Conservation (phyloP, 805 yeast species). For the Ogataea neopini region DNA sequence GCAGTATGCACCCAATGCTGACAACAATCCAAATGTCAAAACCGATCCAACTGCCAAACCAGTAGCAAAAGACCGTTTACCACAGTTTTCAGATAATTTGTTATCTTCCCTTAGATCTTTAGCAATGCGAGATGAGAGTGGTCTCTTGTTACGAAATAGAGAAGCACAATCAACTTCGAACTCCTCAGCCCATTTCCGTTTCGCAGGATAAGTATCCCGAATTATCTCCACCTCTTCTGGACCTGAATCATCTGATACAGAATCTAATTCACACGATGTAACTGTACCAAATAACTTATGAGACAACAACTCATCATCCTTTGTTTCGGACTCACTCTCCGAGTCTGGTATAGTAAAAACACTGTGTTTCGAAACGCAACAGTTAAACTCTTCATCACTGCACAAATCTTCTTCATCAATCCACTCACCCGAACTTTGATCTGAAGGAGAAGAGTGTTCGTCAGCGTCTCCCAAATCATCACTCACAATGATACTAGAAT, state of each 20-base stretch:
- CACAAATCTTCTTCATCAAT: background rate
- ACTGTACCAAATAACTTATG: background rate
- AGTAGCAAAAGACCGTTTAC: conserved; percentile 14
- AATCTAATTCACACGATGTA: background rate
- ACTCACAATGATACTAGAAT: background rate
- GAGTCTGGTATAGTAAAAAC: background rate
- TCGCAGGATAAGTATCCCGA: conserved; percentile 6
- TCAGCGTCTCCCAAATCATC: background rate
- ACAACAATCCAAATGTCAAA: conserved; percentile 27
- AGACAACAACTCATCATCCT: background rate
- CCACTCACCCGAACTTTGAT: background rate
- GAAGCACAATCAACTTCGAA: background rate
- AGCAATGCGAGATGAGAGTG: background rate
- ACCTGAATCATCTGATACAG: conserved; percentile 12
- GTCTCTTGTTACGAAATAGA: background rate
- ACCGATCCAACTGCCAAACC: conserved; percentile 26
- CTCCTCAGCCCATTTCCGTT: conserved; percentile 7
- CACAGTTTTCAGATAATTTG: background rate
- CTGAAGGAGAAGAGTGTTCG: background rate
- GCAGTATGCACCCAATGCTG: conserved; percentile 25
- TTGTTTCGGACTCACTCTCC: background rate
- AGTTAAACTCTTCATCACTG: background rate
- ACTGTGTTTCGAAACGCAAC: background rate
- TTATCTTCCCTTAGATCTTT: background rate
- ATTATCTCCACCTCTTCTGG: conserved; percentile 17